Evolutionary conservation across 1,139 yeast genomes (phyloP).

Genomic region (Debaryomyces psychrophilus): DNA sequence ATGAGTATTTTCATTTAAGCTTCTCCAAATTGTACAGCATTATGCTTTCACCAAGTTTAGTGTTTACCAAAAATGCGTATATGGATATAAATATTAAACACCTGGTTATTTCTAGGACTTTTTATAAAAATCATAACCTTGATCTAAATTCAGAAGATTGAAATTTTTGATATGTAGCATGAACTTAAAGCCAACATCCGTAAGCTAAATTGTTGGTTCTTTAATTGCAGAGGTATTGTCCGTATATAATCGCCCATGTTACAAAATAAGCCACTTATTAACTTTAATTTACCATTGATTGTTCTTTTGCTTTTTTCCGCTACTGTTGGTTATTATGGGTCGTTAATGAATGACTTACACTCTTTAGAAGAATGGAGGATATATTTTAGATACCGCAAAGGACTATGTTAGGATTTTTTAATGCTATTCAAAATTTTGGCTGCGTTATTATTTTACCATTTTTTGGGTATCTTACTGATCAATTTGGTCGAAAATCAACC

Average conservation of each 20-base stretch:
- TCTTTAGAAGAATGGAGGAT: neutral
- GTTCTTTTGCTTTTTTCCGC: constrained; percentile 1
- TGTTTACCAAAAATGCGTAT: too few species aligned
- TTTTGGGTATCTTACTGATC: constrained; percentile 23
- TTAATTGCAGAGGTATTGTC: constrained; percentile 8
- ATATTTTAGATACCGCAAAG: constrained; percentile 1
- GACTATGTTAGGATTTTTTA: neutral
- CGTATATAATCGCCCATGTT: neutral
- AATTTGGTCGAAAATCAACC: constrained; percentile 37
- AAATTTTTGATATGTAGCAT: neutral
- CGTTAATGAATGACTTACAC: constrained; percentile 2
- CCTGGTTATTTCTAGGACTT: too few species aligned
- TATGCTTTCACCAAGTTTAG: too few species aligned
- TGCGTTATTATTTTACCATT: constrained; percentile 1
- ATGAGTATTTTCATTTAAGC: too few species aligned
- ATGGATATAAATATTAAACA: too few species aligned
- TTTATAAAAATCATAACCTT: too few species aligned
- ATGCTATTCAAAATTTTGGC: constrained; percentile 7
- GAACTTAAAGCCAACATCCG: constrained; percentile 15
- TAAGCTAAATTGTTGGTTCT: constrained; percentile 13
- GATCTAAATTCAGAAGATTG: too few species aligned
- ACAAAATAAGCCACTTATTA: neutral
- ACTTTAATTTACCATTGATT: neutral
- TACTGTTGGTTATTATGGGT: constrained; percentile 3
- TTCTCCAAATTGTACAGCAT: too few species aligned